These are phyloP conservation scores for Penicillium antarcticum DNA, from an alignment of 495 filamentous ascomycete genomes.

Conservation along the genomic window DNA sequence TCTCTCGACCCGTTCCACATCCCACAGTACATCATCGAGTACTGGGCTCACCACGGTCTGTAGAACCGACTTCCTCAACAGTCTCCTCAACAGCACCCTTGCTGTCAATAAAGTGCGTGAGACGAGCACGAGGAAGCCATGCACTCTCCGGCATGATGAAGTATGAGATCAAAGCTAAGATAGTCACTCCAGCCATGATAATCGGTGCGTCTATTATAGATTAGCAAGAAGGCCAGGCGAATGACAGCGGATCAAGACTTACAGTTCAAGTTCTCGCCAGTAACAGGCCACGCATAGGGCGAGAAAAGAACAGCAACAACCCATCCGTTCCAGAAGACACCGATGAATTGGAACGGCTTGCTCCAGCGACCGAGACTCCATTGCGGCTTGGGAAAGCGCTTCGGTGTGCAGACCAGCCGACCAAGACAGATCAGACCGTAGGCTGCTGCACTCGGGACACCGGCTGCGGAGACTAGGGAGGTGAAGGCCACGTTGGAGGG, in stretches of 20 bases:
- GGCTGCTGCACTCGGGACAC: slow-evolving; percentile 50
- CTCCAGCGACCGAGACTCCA: slow-evolving; percentile 44
- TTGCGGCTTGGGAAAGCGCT: slow-evolving; percentile 42
- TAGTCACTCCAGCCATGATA: slow-evolving; percentile 48
- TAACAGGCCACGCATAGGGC: slow-evolving; percentile 44
- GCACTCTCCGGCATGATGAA: slow-evolving; percentile 46
- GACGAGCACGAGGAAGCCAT: slow-evolving; percentile 42
- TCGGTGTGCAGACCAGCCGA: slow-evolving; percentile 44
- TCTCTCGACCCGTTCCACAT: background rate
- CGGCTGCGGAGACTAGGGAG: slow-evolving; percentile 50
- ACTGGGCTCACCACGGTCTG: slow-evolving; percentile 5
- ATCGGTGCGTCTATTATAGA: slow-evolving; percentile 39
- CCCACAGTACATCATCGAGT: slow-evolving; percentile 9
- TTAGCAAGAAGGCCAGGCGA: background rate
- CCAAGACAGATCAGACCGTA: slow-evolving; percentile 54
- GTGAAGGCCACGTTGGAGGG: slow-evolving; percentile 53
- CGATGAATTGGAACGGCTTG: slow-evolving; percentile 48
- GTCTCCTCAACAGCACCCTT: slow-evolving; percentile 34
- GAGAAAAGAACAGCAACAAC: slow-evolving; percentile 49
- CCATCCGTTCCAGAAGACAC: slow-evolving; percentile 50
- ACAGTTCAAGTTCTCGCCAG: slow-evolving; percentile 46
- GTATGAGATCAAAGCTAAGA: slow-evolving; percentile 45
- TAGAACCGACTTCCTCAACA: slow-evolving; percentile 21
- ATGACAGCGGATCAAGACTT: slow-evolving; percentile 6
- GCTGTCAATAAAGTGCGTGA: slow-evolving; percentile 44